Base-by-base conservation (phyloP, 441 rosid species). In the Aquilaria agallochum region DNA sequence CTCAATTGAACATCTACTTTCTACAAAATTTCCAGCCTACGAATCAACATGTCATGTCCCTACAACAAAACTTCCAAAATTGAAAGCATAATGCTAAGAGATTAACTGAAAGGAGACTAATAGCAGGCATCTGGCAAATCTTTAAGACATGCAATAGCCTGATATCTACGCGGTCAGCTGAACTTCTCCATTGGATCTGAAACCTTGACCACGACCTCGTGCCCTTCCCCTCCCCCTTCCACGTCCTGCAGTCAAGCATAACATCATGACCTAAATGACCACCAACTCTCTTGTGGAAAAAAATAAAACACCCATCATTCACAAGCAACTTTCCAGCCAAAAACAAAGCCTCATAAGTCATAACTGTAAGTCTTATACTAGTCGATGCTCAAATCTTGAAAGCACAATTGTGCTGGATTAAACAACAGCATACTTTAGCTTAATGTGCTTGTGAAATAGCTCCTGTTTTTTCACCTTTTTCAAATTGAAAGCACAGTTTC, bases 201-300 rank as follows among this genome's bases (percentile, higher is more conserved):
- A 49, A 33, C 62, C 62, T 34, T 60, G 74, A 50, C 58, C 62
- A 31, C 62, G 62, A 34, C 69, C 74, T 5, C 50, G 65, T 11
- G 55, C 68, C 57, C 62, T 46, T 51, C 67, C 67, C 10, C 65
- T 55, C 3, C 71, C 75, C 30, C 65, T 68, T 36, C 65, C 75
- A 58, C 58, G 68, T 14, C 65, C 68, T 66, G 61, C 11, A 32
- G 42, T 42, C 34, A 60, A 44, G 42, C 15, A 48, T 42, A 36
- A 36, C 42, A 46, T 8, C 14, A 62, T 2, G 11, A 56, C 11
- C 27, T 12, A 36, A 5, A 33, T 9, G 48, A 10, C 13, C 2
- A 11, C 30, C 7, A 15, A 5, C 42, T 8, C 42, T 8, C 42
- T 20, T 20, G 27, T 20, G 27, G 27, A 20, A 20, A 36, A 36